Percentiles rank a stretch among this genome's conserved stretches.
phyloP scores from a whole-genome alignment of 148 eudicot genomes.

The Rhododendron vialii region DNA sequence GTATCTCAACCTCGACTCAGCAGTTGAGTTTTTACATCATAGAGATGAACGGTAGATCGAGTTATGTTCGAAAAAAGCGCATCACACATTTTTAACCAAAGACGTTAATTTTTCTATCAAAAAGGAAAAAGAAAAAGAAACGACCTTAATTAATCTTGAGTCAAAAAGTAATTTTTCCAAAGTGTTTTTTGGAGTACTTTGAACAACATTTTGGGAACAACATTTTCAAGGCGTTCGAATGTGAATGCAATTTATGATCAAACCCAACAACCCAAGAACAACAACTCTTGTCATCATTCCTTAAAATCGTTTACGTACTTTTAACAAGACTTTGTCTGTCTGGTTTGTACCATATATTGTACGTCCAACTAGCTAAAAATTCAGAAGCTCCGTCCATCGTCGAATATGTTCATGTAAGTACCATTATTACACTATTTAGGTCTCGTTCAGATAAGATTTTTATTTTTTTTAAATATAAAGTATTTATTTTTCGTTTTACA shows the following conservation, averaged over 20 bases:
- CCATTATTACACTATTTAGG: no score
- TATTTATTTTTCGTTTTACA: no score
- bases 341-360: neutral
- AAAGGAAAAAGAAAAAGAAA: no score
- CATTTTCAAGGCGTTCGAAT: neutral
- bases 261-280: neutral
- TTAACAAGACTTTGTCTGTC: neutral
- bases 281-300: neutral
- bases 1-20: neutral
- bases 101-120: neutral
- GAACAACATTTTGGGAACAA: neutral
- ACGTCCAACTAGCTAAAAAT: neutral
- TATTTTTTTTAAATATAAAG: no score
- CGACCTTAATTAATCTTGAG: neutral
- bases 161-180: neutral
- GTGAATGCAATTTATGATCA: neutral
- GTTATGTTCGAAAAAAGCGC: neutral
- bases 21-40: neutral
- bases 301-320: neutral
- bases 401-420: no score
- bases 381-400: neutral
- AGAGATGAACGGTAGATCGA: neutral
- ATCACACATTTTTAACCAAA: neutral
- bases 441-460: no score
- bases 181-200: neutral